phyloP scores from a whole-genome alignment of 1,284 basidiomycete species.

The Trichosporon inkin region DNA sequence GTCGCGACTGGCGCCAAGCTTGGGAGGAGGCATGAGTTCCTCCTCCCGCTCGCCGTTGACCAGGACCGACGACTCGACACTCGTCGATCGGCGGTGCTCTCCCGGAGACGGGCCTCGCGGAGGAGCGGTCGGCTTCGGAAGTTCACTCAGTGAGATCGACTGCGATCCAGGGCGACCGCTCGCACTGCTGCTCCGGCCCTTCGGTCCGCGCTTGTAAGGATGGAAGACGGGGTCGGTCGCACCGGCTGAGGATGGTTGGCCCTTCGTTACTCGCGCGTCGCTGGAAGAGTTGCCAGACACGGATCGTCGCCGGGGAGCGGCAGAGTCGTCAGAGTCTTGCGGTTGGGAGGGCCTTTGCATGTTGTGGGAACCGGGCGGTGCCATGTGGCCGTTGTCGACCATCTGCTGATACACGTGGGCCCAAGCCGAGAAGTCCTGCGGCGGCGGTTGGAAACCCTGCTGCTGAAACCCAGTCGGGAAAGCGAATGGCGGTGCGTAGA shows the following conservation, averaged over 20 bases:
- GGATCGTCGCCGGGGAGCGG: constrained; percentile 11
- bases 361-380: constrained; percentile 20
- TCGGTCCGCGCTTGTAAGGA: constrained; percentile 31
- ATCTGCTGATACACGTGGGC: constrained; percentile 48
- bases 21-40: constrained; percentile 22
- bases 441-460: constrained; percentile 37
- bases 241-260: neutral
- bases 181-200: constrained; percentile 17
- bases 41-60: constrained; percentile 9
- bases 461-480: constrained; percentile 9
- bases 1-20: constrained; percentile 10
- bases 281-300: constrained; percentile 9
- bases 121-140: neutral
- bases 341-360: constrained; percentile 22
- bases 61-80: neutral
- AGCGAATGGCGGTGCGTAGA: constrained; percentile 36
- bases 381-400: constrained; percentile 35
- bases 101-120: neutral
- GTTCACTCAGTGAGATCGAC: neutral
- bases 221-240: constrained; percentile 21
- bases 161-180: constrained; percentile 9
- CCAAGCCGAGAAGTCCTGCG: constrained; percentile 46
- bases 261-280: constrained; percentile 4
- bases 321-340: constrained; percentile 22
- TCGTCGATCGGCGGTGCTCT: constrained; percentile 1